Conservation (phyloP, 73 alveolate genomes). For the Tetrahymena malaccensis region DNA sequence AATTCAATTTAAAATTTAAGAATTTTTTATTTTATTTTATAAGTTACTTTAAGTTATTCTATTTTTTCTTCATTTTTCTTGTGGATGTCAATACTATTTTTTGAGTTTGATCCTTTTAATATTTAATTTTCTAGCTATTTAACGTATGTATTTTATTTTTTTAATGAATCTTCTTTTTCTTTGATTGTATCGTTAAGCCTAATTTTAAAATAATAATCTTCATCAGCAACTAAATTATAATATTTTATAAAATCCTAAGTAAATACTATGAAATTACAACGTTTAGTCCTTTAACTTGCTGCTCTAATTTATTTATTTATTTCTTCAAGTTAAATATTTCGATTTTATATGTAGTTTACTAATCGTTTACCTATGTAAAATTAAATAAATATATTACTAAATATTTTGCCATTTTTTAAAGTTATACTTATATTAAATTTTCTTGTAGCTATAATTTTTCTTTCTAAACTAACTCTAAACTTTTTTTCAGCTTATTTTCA, state of each 20-base stretch:
- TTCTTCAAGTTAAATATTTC: background rate
- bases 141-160: background rate
- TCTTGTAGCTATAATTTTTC: background rate
- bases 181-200: background rate
- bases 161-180: background rate
- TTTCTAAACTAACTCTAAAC: background rate
- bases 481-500: background rate
- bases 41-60: background rate
- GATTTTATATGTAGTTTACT: background rate
- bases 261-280: background rate
- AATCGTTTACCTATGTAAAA: background rate
- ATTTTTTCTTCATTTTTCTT: background rate
- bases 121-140: background rate
- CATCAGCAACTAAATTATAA: background rate
- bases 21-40: background rate
- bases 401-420: background rate
- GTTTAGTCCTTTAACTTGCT: background rate
- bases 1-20: background rate
- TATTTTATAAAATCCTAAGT: background rate
- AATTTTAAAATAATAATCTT: background rate
- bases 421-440: background rate
- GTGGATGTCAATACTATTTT: background rate
- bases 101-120: background rate
- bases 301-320: background rate
- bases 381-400: background rate